Base-by-base conservation (phyloP, 2,329 filamentous ascomycete species). In the Massarina eburnea region DNA sequence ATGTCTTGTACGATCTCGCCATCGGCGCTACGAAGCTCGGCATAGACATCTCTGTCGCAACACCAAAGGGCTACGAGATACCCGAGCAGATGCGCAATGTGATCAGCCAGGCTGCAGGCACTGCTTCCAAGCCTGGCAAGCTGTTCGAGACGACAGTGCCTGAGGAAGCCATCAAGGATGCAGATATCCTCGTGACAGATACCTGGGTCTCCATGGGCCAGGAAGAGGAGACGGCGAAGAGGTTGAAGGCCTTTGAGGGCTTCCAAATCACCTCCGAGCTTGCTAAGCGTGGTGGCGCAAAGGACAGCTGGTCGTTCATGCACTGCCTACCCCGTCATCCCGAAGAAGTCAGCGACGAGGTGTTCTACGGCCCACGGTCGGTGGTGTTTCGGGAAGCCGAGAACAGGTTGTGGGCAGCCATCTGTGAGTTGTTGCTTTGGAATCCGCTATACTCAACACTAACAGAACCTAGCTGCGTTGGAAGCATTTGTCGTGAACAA, bases 151-250 rank as follows among this genome's bases (percentile, higher is more conserved):
- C 89, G 0, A 86, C 79, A 18, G 76, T 87, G 1, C 94, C 92
- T 0, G 89, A 94, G 67, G 89, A 95, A 62, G 94, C 79, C 1
- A 84, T 96, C 65, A 88, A 88, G 74, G 76, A 85, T 54, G 92
- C 94, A 3, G 87, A 99, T 67, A 81, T 97, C 42, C 77, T 99
- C 46, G 91, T 97, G 18, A 99, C 94, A 1, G 94, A 99, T 65
- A 99, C 94, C 1, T 99, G 94, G 94, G 82, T 99, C 24, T 95
- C 90, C 1, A 99, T 99, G 94, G 94, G 94, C 37, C 92, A 97
- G 72, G 94, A 99, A 71, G 83, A 82, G 45, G 94, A 99, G 72
- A 79, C 84, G 30, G 78, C 84, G 57, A 86, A 87, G 76, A 80
- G 89, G 40, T 69, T 96, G 49, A 82, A 85, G 64, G 90, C 84